Evolutionary conservation across 768 basidiomycete species (phyloP), one percentile per base, ranked within the genome.

Genomic region (Wakefieldia striispora): DNA sequence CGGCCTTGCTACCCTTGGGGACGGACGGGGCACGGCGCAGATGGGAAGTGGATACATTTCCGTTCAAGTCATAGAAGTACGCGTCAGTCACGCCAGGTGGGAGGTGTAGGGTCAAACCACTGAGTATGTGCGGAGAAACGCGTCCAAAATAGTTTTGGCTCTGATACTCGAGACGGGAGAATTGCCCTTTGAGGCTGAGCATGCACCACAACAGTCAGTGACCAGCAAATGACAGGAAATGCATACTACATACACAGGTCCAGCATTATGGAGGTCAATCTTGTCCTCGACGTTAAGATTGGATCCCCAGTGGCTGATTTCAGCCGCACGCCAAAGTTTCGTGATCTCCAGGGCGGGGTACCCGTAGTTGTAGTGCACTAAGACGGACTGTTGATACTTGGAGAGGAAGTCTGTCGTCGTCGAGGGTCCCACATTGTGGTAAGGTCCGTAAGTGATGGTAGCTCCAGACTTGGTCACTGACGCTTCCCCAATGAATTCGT

Each of bases 251-350:
- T 63, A 97, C 95, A 71, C 70, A 12, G 97, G 93, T 4, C 95
- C 97, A 50, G 84, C 87, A 63, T 99, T 99, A 66, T 80, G 78
- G n/a, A 99, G 72, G 49, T 78, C 65, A 52, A 97, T 82, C 29
- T 89, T 80, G 70, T 99, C 94, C 66, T 97, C 83, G 26, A 95
- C 86, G 62, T 97, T 97, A 33, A 99, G 66, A 67, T 97, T 97
- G 36, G 84, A 82, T 29, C 95, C 95, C 97, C 95, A 98, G 64
- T 98, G 95, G 56, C 93, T 95, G 55, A 99, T 84, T 71, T 99
- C 95, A 2, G 86, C 92, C 0, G 77, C 61, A 42, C 97, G 84
- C 51, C 81, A 77, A 27, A 97, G 78, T 37, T 75, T 83, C 27
- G 74, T 76, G 44, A 97, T 72, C 55, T 91, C 83, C 20, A 94